phyloP scores from a whole-genome alignment of 2,329 filamentous ascomycete genomes.

The Aschersonia sp. region DNA sequence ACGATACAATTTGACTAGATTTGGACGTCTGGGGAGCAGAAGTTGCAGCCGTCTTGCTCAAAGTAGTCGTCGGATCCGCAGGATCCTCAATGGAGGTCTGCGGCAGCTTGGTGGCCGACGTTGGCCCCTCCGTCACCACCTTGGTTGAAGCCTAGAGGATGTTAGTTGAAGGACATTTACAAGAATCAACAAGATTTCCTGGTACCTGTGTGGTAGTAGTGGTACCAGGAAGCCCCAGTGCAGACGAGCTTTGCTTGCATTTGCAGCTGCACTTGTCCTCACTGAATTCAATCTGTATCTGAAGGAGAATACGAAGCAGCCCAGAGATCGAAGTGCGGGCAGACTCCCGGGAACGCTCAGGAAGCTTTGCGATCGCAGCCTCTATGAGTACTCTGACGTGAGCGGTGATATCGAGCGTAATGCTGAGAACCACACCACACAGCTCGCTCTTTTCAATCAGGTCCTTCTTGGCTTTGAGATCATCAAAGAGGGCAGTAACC shows the following conservation, averaged over 20 bases:
- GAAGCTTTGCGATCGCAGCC: conserved; percentile 1
- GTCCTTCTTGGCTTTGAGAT: conserved; percentile 2
- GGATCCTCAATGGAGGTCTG: background rate
- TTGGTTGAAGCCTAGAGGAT: background rate
- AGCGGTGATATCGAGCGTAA: background rate
- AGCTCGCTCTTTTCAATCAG: conserved; percentile 1
- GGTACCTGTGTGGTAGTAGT: too few species aligned
- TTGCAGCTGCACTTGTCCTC: conserved; percentile 2
- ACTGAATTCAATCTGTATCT: conserved; percentile 1
- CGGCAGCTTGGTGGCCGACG: background rate
- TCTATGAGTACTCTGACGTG: conserved; percentile 1
- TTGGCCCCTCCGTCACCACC: background rate
- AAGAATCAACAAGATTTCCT: too few species aligned
- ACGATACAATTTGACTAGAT: background rate
- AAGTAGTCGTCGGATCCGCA: background rate
- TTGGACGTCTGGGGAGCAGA: background rate
- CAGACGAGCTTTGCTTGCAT: background rate
- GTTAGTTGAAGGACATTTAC: too few species aligned
- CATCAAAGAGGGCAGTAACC: background rate
- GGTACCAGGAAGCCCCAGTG: too few species aligned
- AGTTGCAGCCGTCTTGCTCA: background rate
- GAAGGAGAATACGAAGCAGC: background rate
- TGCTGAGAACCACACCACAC: background rate
- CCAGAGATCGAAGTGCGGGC: background rate
- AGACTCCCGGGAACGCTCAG: background rate